Conservation (phyloP, 345 rosid species). For the Corchorus olitorius region DNA sequence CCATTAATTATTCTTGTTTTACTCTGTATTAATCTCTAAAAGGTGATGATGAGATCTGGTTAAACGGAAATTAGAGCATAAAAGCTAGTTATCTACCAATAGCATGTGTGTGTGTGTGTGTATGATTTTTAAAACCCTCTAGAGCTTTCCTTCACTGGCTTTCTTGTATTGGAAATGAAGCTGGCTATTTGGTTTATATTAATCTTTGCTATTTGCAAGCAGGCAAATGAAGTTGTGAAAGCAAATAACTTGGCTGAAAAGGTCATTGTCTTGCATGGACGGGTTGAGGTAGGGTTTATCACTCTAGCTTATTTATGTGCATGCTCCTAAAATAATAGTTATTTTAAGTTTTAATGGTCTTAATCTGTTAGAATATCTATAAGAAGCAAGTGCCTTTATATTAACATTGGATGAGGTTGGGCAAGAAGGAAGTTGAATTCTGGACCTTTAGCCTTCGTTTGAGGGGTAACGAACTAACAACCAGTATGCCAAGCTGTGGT, state of each 20-base stretch:
- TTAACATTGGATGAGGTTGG: background rate
- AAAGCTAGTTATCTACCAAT: background rate
- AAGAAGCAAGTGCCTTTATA: background rate
- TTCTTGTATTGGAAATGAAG: conserved; percentile 2
- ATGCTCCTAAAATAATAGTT: conserved; percentile 1
- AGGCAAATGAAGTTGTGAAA: conserved; percentile 98
- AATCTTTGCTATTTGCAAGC: conserved; percentile 27
- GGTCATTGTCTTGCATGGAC: conserved; percentile 84
- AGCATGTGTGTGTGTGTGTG: background rate
- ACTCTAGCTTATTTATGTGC: background rate
- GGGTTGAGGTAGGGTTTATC: conserved; percentile 81
- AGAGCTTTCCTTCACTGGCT: background rate
- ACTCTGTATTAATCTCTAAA: background rate
- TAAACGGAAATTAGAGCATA: background rate
- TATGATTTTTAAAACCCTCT: background rate
- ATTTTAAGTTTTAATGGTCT: conserved; percentile 2
- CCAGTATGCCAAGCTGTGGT: background rate
- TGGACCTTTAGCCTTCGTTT: background rate
- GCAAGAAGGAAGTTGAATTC: background rate
- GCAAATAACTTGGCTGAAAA: conserved; percentile 85
- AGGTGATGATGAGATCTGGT: background rate
- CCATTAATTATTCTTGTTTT: background rate
- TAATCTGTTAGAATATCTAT: background rate
- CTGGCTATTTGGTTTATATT: conserved; percentile 13
- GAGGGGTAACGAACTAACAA: background rate